Evolutionary conservation across 805 yeast species (phyloP), one percentile per base, ranked within the genome.

Genomic region (Wickerhamomyces silvicola): DNA sequence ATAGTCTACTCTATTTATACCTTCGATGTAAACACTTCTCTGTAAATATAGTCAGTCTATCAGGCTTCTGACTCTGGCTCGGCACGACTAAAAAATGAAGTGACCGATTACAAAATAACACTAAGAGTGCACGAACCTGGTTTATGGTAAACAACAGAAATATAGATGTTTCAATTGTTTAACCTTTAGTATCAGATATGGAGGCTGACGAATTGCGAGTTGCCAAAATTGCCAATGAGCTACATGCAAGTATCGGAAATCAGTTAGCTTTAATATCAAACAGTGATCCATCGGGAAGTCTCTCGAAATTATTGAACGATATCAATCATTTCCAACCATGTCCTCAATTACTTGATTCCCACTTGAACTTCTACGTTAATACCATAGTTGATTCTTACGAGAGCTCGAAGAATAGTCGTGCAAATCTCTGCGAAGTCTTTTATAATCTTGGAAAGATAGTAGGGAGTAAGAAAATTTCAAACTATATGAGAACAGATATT

Each of bases 381-480:
- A 27, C 14, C 0, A 36, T 72, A 10, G 41, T 62, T 1, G 27
- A 38, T 1, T 13, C 42, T 0, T 70, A 62, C 42, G 35, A 56
- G 13, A 24, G 22, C 10, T 3, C 17, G 1, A 14, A 12, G 2
- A 24, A 26, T 7, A 10, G 14, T 17, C 36, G 21, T 19, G 40
- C 20, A 2, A 17, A 16, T 3, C 9, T 5, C 2, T 30, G 37
- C 4, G 46, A 57, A 21, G 49, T 75, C 1, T 62, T 80, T 30
- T 87, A 86, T 53, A 62, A 60, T 7, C 55, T 86, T 13, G 59
- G 78, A 17, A 84, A 81, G 46, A 68, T 84, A 7, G 59, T 90
- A 24, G 82, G 84, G 0, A 60, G 73, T 41, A 83, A 82, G 53
- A 61, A 68, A 10, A 61, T 81, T 4, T 57, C 73, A n/a, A 67